phyloP scores from a whole-genome alignment of 176 grass and related monocot species.

The Elymus sibiricus region DNA sequence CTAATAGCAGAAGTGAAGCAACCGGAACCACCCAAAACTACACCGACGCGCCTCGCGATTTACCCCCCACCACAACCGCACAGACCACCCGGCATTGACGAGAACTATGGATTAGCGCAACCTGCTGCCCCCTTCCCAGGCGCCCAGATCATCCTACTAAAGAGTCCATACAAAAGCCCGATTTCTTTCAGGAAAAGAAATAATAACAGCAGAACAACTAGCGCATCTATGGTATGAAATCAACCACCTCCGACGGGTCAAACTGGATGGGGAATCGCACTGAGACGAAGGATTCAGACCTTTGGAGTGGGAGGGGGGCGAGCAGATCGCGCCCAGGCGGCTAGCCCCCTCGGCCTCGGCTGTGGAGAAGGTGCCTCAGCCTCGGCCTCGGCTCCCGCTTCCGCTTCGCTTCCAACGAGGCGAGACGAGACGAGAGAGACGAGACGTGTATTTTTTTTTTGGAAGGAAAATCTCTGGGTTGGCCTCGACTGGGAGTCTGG shows the following conservation, averaged over 20 bases:
- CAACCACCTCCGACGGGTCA: background rate
- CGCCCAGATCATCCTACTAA: background rate
- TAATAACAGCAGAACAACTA: background rate
- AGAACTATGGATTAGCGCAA: background rate
- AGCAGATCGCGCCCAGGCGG: constrained; percentile 14
- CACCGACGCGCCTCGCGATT: background rate
- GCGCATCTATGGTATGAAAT: background rate
- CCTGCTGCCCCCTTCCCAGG: background rate
- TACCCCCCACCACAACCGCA: background rate
- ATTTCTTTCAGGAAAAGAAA: background rate
- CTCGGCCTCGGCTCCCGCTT: background rate
- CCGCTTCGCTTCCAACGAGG: background rate
- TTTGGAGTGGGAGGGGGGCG: background rate
- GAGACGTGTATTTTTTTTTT: background rate
- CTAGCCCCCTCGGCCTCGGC: background rate
- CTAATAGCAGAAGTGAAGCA: background rate
- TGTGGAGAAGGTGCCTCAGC: background rate
- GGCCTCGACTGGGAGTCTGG: background rate
- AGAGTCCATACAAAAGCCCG: background rate
- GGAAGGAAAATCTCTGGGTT: constrained; percentile 8
- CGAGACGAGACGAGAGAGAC: background rate
- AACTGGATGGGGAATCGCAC: background rate
- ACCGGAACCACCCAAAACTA: constrained; percentile 2
- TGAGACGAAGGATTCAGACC: background rate
- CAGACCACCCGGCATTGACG: constrained; percentile 12